Conservation (phyloP, 2,329 filamentous ascomycete species). For the Alternaria longipes region DNA sequence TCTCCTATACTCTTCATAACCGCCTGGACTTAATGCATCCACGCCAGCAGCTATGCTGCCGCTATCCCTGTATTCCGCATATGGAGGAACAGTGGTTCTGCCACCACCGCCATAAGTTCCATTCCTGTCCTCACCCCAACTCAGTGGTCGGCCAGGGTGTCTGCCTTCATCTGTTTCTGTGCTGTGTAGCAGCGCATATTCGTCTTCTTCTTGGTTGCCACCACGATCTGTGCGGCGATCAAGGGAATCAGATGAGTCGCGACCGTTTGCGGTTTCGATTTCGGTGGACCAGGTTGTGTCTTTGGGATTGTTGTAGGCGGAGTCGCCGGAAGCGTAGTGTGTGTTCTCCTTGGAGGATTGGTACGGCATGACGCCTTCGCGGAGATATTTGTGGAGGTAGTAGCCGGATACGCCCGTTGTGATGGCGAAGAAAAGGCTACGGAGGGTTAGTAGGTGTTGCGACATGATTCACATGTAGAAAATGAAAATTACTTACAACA, state of each 20-base stretch:
- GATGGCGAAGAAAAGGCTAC: slow-evolving; percentile 62
- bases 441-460: slow-evolving; percentile 5
- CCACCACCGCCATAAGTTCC: slow-evolving; percentile 31
- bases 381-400: slow-evolving; percentile 65
- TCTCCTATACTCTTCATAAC: slow-evolving; percentile 47
- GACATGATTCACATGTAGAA: not conserved
- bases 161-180: slow-evolving; percentile 52
- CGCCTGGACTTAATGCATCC: slow-evolving; percentile 46
- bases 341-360: slow-evolving; percentile 55
- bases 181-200: slow-evolving; percentile 60
- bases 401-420: slow-evolving; percentile 64
- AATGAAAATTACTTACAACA: slow-evolving; percentile 58
- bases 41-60: slow-evolving; percentile 23
- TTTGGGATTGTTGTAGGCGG: slow-evolving; percentile 30
- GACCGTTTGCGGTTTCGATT: slow-evolving; percentile 50
- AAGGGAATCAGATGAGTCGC: slow-evolving; percentile 55
- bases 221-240: slow-evolving; percentile 51
- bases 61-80: slow-evolving; percentile 43
- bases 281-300: slow-evolving; percentile 58
- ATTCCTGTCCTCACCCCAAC: slow-evolving; percentile 49
- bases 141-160: slow-evolving; percentile 53
- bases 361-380: slow-evolving; percentile 64
- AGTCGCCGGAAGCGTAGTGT: slow-evolving; percentile 51
- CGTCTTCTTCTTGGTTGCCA: slow-evolving; percentile 59
- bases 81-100: slow-evolving; percentile 44